Base-by-base conservation (phyloP, 1,284 basidiomycete species). In the Ustilago xerochloae region DNA sequence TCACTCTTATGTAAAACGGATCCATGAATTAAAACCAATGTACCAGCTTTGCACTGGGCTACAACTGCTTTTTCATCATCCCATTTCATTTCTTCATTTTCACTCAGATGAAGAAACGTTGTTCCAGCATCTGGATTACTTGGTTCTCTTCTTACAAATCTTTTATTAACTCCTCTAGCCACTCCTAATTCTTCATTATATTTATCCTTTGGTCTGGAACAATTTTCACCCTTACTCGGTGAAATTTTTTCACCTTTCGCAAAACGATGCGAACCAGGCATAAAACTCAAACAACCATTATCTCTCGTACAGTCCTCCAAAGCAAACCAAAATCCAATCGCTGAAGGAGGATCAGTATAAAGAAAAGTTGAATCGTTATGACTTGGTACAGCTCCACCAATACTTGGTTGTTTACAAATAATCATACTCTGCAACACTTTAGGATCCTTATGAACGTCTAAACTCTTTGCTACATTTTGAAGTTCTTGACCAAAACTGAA, bases 241-340 rank as follows among this genome's bases (percentile, higher is more conserved):
- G 48, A 46, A 6, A 16, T 24, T 0, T 32, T 3, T 10, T 15
- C n/a, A n/a, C n/a, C 6, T 13, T 45, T 46, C 0, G 70, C 54
- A 32, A 58, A 74, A 0, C 79, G 65, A 45, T 82, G 81, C 13
- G 70, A 73, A 8, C 80, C 78, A 3, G 76, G 63, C 0, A 79
- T 33, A 58, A 82, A 82, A 30, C 45, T 54, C 18, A 82, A 55
- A 45, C 78, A 80, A 0, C 81, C 81, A 43, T 82, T 82, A 9
- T 22, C 29, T 12, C 30, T 22, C 12, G 80, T 78, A 46, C 80
- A 81, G 54, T 89, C 89, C 83, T 98, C 95, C 20, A 98, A 86
- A 6, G 95, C 93, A 62, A 97, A 92, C 96, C 96, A 99, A 82
- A 94, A 93, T 0, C 96, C 96, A 6, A 98, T 87, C 0, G 96